Conservation (phyloP, 2,329 filamentous ascomycete genomes). For the Fusarium algeriense region DNA sequence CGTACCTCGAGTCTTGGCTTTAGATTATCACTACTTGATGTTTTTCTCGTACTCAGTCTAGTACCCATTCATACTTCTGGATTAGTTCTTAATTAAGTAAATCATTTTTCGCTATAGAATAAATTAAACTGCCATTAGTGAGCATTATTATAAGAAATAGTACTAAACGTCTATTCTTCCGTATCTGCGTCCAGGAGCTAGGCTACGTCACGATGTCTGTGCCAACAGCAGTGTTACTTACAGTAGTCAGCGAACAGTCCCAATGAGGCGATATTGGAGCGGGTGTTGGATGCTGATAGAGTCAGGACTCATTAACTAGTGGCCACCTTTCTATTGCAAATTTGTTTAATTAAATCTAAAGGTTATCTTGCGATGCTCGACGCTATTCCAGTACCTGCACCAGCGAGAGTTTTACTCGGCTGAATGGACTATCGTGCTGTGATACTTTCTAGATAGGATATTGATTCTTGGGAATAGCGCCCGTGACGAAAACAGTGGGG, state of each 20-base stretch:
- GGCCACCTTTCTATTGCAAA: slow-evolving; percentile 9
- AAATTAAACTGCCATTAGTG: neutral
- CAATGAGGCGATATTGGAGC: too few relatives aligned
- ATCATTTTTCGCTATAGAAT: slow-evolving; percentile 6
- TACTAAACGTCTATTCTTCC: slow-evolving; percentile 5
- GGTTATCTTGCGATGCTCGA: slow-evolving; percentile 1
- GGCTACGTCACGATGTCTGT: too few relatives aligned
- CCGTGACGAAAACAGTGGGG: slow-evolving; percentile 6
- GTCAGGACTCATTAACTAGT: neutral
- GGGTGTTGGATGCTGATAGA: too few relatives aligned
- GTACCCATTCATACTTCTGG: slow-evolving; percentile 1
- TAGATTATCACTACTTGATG: slow-evolving; percentile 8
- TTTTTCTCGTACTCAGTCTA: slow-evolving; percentile 7
- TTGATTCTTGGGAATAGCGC: slow-evolving; percentile 10
- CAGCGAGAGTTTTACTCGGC: slow-evolving; percentile 2
- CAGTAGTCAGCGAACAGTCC: too few relatives aligned
- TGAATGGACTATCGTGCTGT: slow-evolving; percentile 11
- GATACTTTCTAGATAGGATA: neutral
- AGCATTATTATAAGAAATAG: neutral
- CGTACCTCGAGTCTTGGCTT: neutral
- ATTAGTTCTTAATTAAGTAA: slow-evolving; percentile 4
- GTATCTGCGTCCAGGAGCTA: neutral
- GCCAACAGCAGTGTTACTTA: too few relatives aligned
- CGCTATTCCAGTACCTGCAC: slow-evolving; percentile 2
- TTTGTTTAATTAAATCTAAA: slow-evolving; percentile 11